Evolutionary conservation across 305 asterid species (phyloP).

Genomic region (Nicotiana rustica): DNA sequence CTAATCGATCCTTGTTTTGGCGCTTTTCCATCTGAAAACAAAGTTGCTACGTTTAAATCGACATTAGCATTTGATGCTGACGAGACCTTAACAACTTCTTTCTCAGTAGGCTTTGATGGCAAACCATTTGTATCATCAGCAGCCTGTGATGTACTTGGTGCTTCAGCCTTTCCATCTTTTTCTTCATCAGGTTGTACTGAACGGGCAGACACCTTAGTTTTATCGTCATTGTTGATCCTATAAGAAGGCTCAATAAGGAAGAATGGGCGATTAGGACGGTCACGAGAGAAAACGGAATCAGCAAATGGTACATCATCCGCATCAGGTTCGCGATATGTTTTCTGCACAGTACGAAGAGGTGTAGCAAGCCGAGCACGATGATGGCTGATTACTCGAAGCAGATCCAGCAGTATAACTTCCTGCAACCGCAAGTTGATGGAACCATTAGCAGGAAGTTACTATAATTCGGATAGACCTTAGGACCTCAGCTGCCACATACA

Average conservation of each 20-base stretch:
- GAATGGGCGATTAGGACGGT: conserved; percentile 57
- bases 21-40: conserved; percentile 30
- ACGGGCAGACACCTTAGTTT: conserved; percentile 53
- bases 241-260: conserved; percentile 76
- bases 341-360: conserved; percentile 95
- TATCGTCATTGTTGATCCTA: conserved; percentile 74
- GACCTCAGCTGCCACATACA: conserved; percentile 19
- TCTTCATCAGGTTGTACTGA: conserved; percentile 46
- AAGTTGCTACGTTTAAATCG: conserved; percentile 25
- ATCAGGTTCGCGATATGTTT: conserved; percentile 64
- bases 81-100: conserved; percentile 27
- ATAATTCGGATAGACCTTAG: not conserved
- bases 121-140: conserved; percentile 36
- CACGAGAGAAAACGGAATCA: conserved; percentile 57
- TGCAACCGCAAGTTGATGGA: conserved; percentile 49
- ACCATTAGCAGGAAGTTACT: conserved; percentile 40
- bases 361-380: conserved; percentile 97
- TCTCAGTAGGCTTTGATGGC: conserved; percentile 21
- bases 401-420: conserved; percentile 87
- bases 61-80: conserved; percentile 32
- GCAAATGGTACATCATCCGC: conserved; percentile 61
- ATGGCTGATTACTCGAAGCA: conserved; percentile 87
- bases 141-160: conserved; percentile 22
- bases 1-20: conserved; percentile 7
- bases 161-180: conserved; percentile 39